These are phyloP conservation scores for Cladosporium oxysporum DNA, from an alignment of 2,329 filamentous ascomycete species.

Conservation along the genomic window DNA sequence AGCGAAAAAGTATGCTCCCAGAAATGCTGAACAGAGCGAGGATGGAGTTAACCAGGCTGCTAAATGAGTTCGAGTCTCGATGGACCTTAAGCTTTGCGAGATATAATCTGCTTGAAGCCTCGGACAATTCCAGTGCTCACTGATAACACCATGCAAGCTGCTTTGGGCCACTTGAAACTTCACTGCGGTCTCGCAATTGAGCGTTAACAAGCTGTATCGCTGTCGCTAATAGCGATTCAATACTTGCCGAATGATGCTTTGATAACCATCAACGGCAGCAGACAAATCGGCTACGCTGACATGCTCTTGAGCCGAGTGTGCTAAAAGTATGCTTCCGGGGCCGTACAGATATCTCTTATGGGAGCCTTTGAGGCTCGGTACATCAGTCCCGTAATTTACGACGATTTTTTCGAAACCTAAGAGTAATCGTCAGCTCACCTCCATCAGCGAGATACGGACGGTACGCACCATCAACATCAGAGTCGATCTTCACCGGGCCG, in stretches of 20 bases:
- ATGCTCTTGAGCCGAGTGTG: conserved; percentile 79
- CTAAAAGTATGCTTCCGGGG: conserved; percentile 72
- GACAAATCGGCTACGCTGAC: conserved; percentile 73
- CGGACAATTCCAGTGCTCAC: not conserved
- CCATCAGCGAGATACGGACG: not conserved
- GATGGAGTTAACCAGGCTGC: not conserved
- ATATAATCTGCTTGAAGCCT: not conserved
- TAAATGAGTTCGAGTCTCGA: not conserved
- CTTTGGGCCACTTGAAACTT: not conserved
- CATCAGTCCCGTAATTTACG: conserved; percentile 89
- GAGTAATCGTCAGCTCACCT: conserved; percentile 39
- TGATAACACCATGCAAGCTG: not conserved
- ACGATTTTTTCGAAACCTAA: conserved; percentile 78
- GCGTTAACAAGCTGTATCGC: not conserved
- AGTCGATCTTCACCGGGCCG: not conserved
- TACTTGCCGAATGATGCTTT: not conserved
- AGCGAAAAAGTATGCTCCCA: not conserved
- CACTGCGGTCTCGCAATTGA: not conserved
- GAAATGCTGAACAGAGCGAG: not conserved
- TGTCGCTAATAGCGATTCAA: not conserved
- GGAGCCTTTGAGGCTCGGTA: conserved; percentile 64
- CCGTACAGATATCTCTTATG: conserved; percentile 63
- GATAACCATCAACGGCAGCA: conserved; percentile 69
- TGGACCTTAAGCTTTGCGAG: fast-evolving
- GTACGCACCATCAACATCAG: not conserved